Evolutionary conservation across 2,329 filamentous ascomycete genomes (phyloP), one percentile per base, ranked within the genome.

Genomic region (Penicillium sumatraense): DNA sequence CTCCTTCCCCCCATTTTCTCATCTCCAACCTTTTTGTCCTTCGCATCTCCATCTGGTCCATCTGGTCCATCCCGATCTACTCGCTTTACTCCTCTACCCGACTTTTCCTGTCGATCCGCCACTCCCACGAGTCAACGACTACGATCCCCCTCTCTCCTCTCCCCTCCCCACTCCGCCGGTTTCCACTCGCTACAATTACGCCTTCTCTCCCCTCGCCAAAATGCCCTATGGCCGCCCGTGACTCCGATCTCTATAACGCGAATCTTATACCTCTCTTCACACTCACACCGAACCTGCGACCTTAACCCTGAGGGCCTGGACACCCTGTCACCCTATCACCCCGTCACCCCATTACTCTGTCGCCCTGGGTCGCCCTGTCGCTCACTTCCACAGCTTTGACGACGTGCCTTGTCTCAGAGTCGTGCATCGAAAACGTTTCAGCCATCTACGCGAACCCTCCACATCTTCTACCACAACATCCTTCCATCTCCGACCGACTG

Each of bases 391-490:
- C 42, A 46, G 42, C 27, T 31, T 2, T 16, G 14, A 27, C 41
- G 16, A 46, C 42, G 42, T 52, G 50, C 49, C 46, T 40, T 35
- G 40, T 23, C 24, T 38, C 27, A 38, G 26, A 46, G 24, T 33
- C 41, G 26, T 40, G 24, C 24, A 46, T 27, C 46, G 26, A 5
- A 49, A 33, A 38, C 21, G 27, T 42, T 27, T 51, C 42, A 29
- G 27, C 26, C 47, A 45, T 57, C 47, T 29, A 54, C 51, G 51
- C 49, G 46, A 57, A n/a, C 44, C 29, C 14, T 10, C 38, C 47
- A 36, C 36, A 18, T 51, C 24, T 21, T 26, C 29, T 42, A 23
- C 11, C 29, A 29, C 33, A 13, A 11, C 42, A 29, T 46, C 10
- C 9, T 31, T 13, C 26, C 24, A 29, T 46, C 42, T 31, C 42